These are phyloP conservation scores for Coriaria nepalensis DNA, from an alignment of 306 rosid genomes.

Conservation along the genomic window DNA sequence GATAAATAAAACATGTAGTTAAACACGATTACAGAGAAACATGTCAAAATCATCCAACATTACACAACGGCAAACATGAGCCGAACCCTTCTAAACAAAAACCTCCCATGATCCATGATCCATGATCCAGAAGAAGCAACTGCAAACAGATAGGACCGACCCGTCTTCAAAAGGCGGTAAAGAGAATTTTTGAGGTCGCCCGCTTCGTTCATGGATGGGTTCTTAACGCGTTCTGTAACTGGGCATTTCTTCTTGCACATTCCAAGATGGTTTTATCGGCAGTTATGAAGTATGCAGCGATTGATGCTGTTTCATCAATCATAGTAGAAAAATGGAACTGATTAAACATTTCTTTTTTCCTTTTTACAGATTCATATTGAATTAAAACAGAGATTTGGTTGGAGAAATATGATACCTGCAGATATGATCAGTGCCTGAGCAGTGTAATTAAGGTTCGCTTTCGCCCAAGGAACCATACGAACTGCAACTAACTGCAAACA, in stretches of 20 bases:
- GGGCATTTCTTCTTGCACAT: conserved; percentile 77
- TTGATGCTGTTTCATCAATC: conserved; percentile 51
- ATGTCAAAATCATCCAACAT: no score
- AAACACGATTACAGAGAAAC: no score
- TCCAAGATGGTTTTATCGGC: conserved; percentile 76
- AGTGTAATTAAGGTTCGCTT: conserved; percentile 79
- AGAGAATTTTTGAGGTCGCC: not conserved
- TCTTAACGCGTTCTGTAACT: conserved; percentile 47
- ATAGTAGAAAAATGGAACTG: conserved; percentile 9
- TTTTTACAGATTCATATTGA: not conserved
- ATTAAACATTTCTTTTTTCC: conserved; percentile 1
- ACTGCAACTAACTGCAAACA: conserved; percentile 79
- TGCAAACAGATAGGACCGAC: not conserved
- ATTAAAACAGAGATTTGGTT: no score
- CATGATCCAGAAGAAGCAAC: no score
- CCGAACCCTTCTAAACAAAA: no score
- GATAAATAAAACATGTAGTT: no score
- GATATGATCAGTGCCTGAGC: conserved; percentile 93
- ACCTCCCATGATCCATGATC: no score
- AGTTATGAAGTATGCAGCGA: conserved; percentile 66
- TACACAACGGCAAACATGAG: no score
- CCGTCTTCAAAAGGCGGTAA: conserved; percentile 1
- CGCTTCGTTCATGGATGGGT: conserved; percentile 21
- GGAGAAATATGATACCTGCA: conserved; percentile 35
- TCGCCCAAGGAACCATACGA: conserved; percentile 87